phyloP scores from a whole-genome alignment of 2,329 filamentous ascomycete genomes.

The Aspergillus cejpii region DNA sequence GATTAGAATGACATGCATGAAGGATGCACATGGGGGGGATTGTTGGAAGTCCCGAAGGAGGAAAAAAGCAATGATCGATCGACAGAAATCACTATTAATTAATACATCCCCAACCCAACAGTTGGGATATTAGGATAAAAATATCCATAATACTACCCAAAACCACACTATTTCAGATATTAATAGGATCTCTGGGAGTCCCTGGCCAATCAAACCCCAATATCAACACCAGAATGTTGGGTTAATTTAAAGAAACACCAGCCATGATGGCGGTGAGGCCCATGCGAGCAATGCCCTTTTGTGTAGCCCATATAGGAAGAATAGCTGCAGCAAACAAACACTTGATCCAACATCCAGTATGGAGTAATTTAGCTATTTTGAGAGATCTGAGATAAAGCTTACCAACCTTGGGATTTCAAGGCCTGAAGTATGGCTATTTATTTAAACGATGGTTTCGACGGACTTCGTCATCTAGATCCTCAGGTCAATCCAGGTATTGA shows the following conservation, averaged over 20 bases:
- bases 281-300: neutral
- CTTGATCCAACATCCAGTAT: neutral
- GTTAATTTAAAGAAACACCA: too few relatives aligned
- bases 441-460: too few relatives aligned
- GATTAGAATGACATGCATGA: neutral
- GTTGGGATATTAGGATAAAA: neutral
- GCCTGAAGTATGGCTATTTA: neutral
- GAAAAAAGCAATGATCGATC: neutral
- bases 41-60: too few relatives aligned
- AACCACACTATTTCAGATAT: neutral
- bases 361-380: neutral
- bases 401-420: neutral
- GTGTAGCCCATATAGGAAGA: neutral
- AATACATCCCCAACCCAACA: neutral
- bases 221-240: neutral
- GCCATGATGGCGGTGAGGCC: neutral
- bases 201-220: neutral
- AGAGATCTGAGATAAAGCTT: neutral
- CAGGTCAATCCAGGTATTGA: neutral
- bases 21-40: neutral
- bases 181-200: neutral
- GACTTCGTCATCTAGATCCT: neutral
- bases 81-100: neutral
- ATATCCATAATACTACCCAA: neutral
- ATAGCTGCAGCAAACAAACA: neutral